Evolutionary conservation across 2,329 filamentous ascomycete genomes (phyloP), one percentile per base, ranked within the genome.

Genomic region (Clarireedia sp.): DNA sequence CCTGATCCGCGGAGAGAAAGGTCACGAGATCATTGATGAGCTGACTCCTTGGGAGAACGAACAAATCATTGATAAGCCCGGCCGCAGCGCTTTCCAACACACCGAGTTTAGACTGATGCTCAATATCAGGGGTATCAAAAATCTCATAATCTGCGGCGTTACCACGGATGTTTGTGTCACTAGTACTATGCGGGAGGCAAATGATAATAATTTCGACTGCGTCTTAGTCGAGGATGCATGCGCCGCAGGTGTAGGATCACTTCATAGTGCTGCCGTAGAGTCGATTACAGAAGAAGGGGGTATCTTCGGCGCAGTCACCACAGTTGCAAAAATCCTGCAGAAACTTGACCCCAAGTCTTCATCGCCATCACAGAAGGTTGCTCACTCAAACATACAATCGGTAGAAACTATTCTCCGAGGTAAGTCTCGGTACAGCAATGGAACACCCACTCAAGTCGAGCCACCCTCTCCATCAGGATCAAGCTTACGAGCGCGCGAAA

Each of bases 11-110:
- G 81, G 81, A 0, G 77, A 83, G 61, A 63, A 70, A 21, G 81
- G 81, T 0, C 80, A 83, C 62, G 79, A 78, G 47, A 81, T 76
- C 29, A 73, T 83, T 17, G 68, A 74, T 7, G 79, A 70, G 54
- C 54, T 70, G 2, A 38, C 48, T 1, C 69, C 69, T 1, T 24
- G 62, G 1, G 48, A 50, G 5, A 57, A 57, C 7, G 69, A 71
- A 48, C 63, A 63, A 5, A 53, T 70, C 3, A 66, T 70, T 38
- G 69, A 71, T 40, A 70, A 71, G 50, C 68, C 69, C 1, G 69
- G 69, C 1, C 60, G 63, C 1, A 66, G 66, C 44, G 69, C 69
- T 5, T 71, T 71, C 43, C 60, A 64, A 37, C 63, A 83, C 26
- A 71, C 69, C 3, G 69, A 71, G 21, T 66, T 71, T 33, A 60